Conservation (phyloP, 345 rosid species). For the Brassica juncea region DNA sequence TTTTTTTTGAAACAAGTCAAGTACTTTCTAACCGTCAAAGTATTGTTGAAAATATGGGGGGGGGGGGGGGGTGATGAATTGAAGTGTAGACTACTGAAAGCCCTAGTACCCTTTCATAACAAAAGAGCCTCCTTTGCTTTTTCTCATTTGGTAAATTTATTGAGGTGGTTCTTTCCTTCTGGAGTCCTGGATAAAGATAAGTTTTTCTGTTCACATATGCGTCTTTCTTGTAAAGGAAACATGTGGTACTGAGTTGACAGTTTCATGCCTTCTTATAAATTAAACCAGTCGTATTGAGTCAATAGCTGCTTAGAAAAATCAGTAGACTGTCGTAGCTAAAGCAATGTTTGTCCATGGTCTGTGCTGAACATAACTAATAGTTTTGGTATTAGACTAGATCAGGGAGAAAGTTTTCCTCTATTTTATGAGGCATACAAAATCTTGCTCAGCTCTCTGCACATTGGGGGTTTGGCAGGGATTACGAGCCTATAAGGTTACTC, state of each 20-base stretch:
- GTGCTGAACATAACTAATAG: background rate
- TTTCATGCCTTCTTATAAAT: background rate
- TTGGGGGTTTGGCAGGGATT: conserved; percentile 55
- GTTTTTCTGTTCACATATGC: conserved; percentile 17
- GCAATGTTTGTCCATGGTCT: conserved; percentile 23
- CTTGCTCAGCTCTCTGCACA: conserved; percentile 10
- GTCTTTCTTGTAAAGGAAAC: conserved; percentile 20
- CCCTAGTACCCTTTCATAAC: background rate
- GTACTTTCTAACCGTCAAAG: background rate
- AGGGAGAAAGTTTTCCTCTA: conserved; percentile 6
- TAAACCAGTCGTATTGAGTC: conserved; percentile 11
- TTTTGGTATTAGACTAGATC: conserved; percentile 16
- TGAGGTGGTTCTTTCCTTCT: conserved; percentile 11
- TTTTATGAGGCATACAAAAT: background rate
- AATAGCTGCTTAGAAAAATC: conserved; percentile 8
- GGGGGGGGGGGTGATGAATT: conserved; percentile 13
- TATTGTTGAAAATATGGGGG: conserved; percentile 10
- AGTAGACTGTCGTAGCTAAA: conserved; percentile 14
- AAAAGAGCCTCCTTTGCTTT: background rate
- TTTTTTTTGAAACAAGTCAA: conserved; percentile 4
- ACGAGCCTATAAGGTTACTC: conserved; percentile 89
- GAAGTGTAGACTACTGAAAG: conserved; percentile 4
- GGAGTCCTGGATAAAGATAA: conserved; percentile 11
- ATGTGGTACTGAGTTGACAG: conserved; percentile 2
- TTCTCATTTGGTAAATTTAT: background rate